Conservation (phyloP, 108 stramenopile genomes). For the Discostella pseudostelligera region DNA sequence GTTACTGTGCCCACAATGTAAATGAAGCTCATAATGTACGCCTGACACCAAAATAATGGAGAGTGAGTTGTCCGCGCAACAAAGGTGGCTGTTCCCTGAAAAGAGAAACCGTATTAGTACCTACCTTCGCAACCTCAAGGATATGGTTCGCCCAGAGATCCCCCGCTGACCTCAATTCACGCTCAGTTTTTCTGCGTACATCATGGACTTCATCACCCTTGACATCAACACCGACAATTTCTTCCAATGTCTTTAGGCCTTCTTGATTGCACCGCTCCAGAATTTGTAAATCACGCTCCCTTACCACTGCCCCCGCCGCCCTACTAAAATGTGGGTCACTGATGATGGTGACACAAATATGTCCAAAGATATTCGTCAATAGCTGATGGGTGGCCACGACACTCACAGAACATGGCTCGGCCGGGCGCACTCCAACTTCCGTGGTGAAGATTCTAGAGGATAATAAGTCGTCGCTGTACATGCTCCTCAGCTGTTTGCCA, state of each 20-base stretch:
- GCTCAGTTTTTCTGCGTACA: constrained; percentile 25
- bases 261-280: constrained; percentile 48
- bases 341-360: constrained; percentile 46
- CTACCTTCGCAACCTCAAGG: constrained; percentile 28
- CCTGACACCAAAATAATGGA: constrained; percentile 7
- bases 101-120: neutral
- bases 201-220: constrained; percentile 36
- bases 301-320: constrained; percentile 39
- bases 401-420: constrained; percentile 52
- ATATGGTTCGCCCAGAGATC: constrained; percentile 53
- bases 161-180: constrained; percentile 44
- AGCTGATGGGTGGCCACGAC: constrained; percentile 53
- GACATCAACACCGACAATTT: constrained; percentile 44
- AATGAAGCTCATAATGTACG: constrained; percentile 50
- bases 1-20: constrained; percentile 48
- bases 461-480: constrained; percentile 50
- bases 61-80: neutral
- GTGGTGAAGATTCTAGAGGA: constrained; percentile 48
- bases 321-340: constrained; percentile 39
- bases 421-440: constrained; percentile 47
- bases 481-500: constrained; percentile 46
- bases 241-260: constrained; percentile 45
- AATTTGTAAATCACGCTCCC: constrained; percentile 40
- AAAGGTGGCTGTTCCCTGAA: neutral
- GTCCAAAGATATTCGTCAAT: constrained; percentile 49